Conservation (phyloP, 257 asterid genomes). For the Cynanchum wilfordii region DNA sequence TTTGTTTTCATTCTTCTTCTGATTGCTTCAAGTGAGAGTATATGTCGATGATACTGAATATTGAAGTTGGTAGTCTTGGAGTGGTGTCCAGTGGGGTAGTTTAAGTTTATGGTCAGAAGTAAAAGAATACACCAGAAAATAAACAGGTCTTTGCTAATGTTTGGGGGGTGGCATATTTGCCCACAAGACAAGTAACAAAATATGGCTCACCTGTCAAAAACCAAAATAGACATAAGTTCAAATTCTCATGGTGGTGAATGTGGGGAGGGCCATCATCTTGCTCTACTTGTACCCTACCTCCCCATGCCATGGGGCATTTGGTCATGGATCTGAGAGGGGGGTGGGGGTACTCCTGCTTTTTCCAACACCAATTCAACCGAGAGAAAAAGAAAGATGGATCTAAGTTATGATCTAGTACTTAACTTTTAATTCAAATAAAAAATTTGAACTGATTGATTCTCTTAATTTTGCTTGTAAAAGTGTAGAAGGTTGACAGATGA, state of each 20-base stretch:
- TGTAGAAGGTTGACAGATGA: background rate
- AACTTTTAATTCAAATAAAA: background rate
- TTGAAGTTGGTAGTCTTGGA: background rate
- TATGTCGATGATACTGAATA: background rate
- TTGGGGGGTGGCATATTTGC: conserved; percentile 12
- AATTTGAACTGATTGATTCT: background rate
- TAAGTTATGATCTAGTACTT: background rate
- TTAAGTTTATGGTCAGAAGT: conserved; percentile 17
- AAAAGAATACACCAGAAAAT: background rate
- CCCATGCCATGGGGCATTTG: conserved; percentile 3
- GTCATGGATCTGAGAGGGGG: background rate
- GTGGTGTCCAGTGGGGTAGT: conserved; percentile 7
- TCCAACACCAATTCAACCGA: background rate
- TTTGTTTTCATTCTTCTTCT: background rate
- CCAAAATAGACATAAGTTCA: conserved; percentile 2
- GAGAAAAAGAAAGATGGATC: background rate
- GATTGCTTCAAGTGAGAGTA: background rate
- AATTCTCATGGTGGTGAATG: conserved; percentile 14
- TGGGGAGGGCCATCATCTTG: conserved; percentile 17
- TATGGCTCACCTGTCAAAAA: conserved; percentile 15
- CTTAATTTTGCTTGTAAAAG: background rate
- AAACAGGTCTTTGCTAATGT: conserved; percentile 2
- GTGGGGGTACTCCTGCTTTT: background rate
- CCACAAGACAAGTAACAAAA: conserved; percentile 18
- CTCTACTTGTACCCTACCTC: conserved; percentile 1